These are phyloP conservation scores for Angomonas deanei DNA, from an alignment of 208 protist species.

Conservation along the genomic window DNA sequence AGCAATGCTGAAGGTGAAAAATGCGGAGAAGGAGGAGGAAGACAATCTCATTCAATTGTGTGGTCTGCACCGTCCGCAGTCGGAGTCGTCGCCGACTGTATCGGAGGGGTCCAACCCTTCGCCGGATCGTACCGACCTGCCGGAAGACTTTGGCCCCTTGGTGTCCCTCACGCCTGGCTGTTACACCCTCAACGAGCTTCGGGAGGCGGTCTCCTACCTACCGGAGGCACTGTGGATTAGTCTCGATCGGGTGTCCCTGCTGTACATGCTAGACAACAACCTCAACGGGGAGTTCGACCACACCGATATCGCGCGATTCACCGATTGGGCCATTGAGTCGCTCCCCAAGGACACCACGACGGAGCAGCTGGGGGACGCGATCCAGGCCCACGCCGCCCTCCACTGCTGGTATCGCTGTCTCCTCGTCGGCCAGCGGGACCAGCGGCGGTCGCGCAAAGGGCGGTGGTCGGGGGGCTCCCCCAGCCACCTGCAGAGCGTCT, in stretches of 20 bases:
- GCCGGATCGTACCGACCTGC: slow-evolving; percentile 1
- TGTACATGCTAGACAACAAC: slow-evolving; percentile 67
- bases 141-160: slow-evolving; percentile 20
- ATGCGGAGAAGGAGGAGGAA: slow-evolving; percentile 15
- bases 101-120: background rate
- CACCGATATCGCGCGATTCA: slow-evolving; percentile 47
- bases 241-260: slow-evolving; percentile 42
- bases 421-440: slow-evolving; percentile 15
- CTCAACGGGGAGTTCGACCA: slow-evolving; percentile 45
- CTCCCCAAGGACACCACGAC: slow-evolving; percentile 24
- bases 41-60: slow-evolving; percentile 22
- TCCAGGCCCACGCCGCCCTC: slow-evolving; percentile 45
- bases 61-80: slow-evolving; percentile 8
- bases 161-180: slow-evolving; percentile 26
- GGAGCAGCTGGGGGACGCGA: slow-evolving; percentile 44
- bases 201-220: slow-evolving; percentile 35
- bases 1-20: slow-evolving; percentile 29
- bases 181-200: slow-evolving; percentile 53
- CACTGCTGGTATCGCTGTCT: slow-evolving; percentile 52
- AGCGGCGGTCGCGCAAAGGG: slow-evolving; percentile 8
- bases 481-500: background rate
- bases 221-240: slow-evolving; percentile 50
- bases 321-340: slow-evolving; percentile 43
- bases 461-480: background rate
- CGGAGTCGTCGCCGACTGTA: background rate